Evolutionary conservation across 768 basidiomycete genomes (phyloP), one percentile per base, ranked within the genome.

Genomic region (Russula lepida): DNA sequence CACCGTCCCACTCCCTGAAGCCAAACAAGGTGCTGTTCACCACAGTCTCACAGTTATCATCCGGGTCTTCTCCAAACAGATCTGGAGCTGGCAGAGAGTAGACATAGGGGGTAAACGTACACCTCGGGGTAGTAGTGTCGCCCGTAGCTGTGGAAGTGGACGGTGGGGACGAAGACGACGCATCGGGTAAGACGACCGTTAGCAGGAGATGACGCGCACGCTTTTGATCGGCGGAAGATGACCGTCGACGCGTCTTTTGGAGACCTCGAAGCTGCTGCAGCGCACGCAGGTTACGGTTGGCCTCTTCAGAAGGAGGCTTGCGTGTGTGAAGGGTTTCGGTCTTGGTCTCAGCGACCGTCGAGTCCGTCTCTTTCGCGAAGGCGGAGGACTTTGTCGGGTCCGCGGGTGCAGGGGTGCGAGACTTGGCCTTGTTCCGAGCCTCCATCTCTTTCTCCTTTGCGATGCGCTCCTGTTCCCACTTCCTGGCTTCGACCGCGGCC

Each of bases 1-100:
- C 54, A 83, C 83, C 71, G 46, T 81, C 73, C 76, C 82, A 79
- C 43, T 79, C 81, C 21, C 76, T 70, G 12, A 83, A 66, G 0
- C 84, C 84, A 62, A 74, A 81, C 15, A 85, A 66, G 28, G 84
- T 69, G 1, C 67, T 67, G 1, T 70, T 69, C 4, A 63, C 64
- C n/a, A 65, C 55, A 12, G 59, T 50, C 33, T 64, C 60, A 48
- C 70, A 15, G 13, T 57, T 47, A 30, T 51, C 46, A 55, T 66
- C 63, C 21, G 56, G 66, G 33, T 58, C 65, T 48, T 64, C 65
- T 44, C 48, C 73, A 27, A 71, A 68, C 50, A 68, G 55, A 39
- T 71, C 71, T 21, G 68, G 68, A 25, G 70, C 71, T 2, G 76
- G 76, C 4, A 81, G 65, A 15, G 71, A 58, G 64, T 77, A 84